Evolutionary conservation across 306 rosid species (phyloP), one percentile per base, ranked within the genome.

Genomic region (Vachellia pachyceras): DNA sequence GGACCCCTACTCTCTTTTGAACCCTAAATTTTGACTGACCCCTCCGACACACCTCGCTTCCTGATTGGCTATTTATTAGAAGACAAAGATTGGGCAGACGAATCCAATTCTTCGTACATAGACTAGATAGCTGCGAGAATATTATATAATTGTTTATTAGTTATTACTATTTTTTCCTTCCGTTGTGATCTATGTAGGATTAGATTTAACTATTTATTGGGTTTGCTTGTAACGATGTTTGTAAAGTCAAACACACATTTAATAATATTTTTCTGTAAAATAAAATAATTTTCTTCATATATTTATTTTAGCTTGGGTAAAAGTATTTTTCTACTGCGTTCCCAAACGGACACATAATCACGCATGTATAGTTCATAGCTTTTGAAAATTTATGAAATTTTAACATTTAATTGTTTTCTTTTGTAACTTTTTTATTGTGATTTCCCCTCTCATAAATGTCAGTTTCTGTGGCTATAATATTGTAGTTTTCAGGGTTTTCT

Each of bases 71-170:
- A 77, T 57, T 55, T 58, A 23, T 84, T 61, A 89, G 83, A 91
- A 71, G 92, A 83, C 86, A 85, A n/a, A 72, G 58, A 80, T 39
- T 77, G 36, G 87, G n/a, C 92, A 82, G 88, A 82, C 85, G 93
- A 90, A 89, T 87, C 90, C 85, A 55, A 66, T 64, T 36, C 79
- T 41, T 72, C 3, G 7, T 82, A 20, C 66, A 60, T 25, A 60
- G 7, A 0, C 17, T 5, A 11, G 29, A 15, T 29, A 12, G 29
- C n/a, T 3, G 0, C 25, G 3, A 4, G 64, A 8, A 20, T 57
- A 60, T 11, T 58, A 23, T 20, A 5, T 10, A 10, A 18, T 54
- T 54, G 25, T 54, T 54, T 54, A 55, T 55, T 20, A 55, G 63
- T 55, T 55, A 8, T 60, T 60, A 58, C 14, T 8, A 54, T 36